Evolutionary conservation across 1,284 basidiomycete species (phyloP), one percentile per base, ranked within the genome.

Genomic region (Leccinum ambiguum): DNA sequence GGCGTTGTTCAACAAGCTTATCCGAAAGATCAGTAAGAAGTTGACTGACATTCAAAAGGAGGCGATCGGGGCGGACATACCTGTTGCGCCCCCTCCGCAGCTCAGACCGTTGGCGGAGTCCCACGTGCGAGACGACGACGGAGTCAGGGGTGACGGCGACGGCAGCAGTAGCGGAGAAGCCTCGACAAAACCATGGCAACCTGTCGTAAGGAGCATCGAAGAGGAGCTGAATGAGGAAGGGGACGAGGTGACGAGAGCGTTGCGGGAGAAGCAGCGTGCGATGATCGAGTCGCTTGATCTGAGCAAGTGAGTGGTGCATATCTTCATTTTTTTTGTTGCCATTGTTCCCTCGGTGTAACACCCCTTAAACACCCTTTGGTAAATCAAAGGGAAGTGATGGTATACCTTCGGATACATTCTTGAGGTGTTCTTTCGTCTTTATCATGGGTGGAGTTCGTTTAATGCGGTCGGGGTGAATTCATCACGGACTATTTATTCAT

Each of bases 1-100:
- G 14, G 96, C 97, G 0, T 82, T 98, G 48, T 96, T 99, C 76
- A 90, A 90, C 71, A 98, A 99, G 80, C 84, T 95, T 39, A 81
- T 98, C 62, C 88, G 94, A 63, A 94, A 96, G 78, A 86, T 98
- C 66, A 88, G 87, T 69, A 92, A 92, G 71, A 82, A 86, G 36
- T 79, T 99, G 60, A 84, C 90, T 63, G 91, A 93, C 63, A 84
- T 98, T 23, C 93, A 94, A 74, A 93, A 93, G 76, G 85, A 81
- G 11, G 90, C 88, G 3, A 86, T 96, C 65, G 87, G 84, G 36
- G 85, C 82, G 6, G 81, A 82, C 71, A 80, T 88, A 11, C 82
- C 85, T 6, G 67, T 72, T 30, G 71, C 72, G 21, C 71, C 73
- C 66, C 76, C 5, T 33, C 66, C 21, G 60, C 69, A 9, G 65